Base-by-base conservation (phyloP, 1,139 yeast genomes). In the Nematodospora anomalae region DNA sequence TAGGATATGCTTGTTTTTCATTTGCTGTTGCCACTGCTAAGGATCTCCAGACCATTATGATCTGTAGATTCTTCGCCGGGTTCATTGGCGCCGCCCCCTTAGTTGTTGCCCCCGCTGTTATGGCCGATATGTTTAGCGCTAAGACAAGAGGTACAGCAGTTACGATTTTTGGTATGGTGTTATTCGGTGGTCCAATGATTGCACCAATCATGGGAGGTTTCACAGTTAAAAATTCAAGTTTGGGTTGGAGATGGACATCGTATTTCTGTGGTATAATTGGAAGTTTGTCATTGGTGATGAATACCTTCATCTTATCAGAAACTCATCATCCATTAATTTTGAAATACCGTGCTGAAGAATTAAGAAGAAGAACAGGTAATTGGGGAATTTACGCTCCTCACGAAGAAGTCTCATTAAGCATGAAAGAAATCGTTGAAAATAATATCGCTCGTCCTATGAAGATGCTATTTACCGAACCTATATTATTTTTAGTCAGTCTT, bases 381-480 rank as follows among this genome's bases (percentile, higher is more conserved):
- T 85, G 95, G 95, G 88, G 88, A 26, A 83, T 87, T 37, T 80
- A 78, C 52, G 95, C 96, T 16, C 82, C 94, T 4, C 92, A 83
- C 53, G 95, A 87, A 55, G 84, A 80, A 49, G 74, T 80, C 38
- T 71, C 73, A 37, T 64, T 86, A 33, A 69, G 80, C 24, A 40
- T 86, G 30, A 71, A 70, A 51, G 90, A 83, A 50, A 79, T 88
- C 44, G 75, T 71, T 20, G 79, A 82, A 49, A 83, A 82, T 52
- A 85, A 83, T 50, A 58, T 87, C 30, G 54, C 82, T 4, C 75
- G 95, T 62, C 95, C 96, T 4, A 36, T 86, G 13, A 57, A 56
- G 16, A 80, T 87, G 87, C 66, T 87, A 45, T 58, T 76, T 43
- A 66, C 74, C 6, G 96, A 87, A 58, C 95, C 95, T 28, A 81